Evolutionary conservation across 2,329 filamentous ascomycete genomes (phyloP).

Genomic region (Chaetomium strumarium): DNA sequence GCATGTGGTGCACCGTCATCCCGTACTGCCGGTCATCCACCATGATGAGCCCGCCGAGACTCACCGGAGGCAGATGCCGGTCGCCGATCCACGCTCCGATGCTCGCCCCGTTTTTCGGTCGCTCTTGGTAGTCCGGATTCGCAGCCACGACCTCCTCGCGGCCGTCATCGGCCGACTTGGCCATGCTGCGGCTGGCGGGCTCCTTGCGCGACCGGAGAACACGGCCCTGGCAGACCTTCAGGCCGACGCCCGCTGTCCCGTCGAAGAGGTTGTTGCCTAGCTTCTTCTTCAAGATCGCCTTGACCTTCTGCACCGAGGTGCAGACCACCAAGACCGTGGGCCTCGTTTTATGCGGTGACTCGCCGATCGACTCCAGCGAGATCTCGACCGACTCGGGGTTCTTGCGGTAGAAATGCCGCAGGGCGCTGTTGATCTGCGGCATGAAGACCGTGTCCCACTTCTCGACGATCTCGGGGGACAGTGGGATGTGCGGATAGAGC

Average conservation of each 20-base stretch:
- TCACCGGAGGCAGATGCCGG: conserved; percentile 82
- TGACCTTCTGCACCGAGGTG: conserved; percentile 66
- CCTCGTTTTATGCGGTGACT: conserved; percentile 57
- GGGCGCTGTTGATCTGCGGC: conserved; percentile 65
- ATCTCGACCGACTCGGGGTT: conserved; percentile 74
- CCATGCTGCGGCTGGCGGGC: conserved; percentile 36
- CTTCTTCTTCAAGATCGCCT: conserved; percentile 63
- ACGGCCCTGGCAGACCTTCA: conserved; percentile 68
- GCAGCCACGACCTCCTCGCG: conserved; percentile 43
- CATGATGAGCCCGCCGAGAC: conserved; percentile 80
- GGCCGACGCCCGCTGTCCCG: conserved; percentile 51
- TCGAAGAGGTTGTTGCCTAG: conserved; percentile 60
- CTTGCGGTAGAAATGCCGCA: conserved; percentile 65
- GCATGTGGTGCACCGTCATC: conserved; percentile 96
- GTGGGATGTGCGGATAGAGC: conserved; percentile 53
- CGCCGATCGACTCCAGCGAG: conserved; percentile 67
- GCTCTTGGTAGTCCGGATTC: conserved; percentile 73
- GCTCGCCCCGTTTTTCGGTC: conserved; percentile 78
- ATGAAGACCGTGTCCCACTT: conserved; percentile 68
- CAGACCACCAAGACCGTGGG: conserved; percentile 75
- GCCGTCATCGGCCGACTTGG: conserved; percentile 29
- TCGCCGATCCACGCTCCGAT: conserved; percentile 86
- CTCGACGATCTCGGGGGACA: conserved; percentile 57
- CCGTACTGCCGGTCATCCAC: conserved; percentile 82
- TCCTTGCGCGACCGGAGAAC: conserved; percentile 55